Evolutionary conservation across 2,329 filamentous ascomycete genomes (phyloP), one percentile per base, ranked within the genome.

Genomic region (Thelonectria discophora): DNA sequence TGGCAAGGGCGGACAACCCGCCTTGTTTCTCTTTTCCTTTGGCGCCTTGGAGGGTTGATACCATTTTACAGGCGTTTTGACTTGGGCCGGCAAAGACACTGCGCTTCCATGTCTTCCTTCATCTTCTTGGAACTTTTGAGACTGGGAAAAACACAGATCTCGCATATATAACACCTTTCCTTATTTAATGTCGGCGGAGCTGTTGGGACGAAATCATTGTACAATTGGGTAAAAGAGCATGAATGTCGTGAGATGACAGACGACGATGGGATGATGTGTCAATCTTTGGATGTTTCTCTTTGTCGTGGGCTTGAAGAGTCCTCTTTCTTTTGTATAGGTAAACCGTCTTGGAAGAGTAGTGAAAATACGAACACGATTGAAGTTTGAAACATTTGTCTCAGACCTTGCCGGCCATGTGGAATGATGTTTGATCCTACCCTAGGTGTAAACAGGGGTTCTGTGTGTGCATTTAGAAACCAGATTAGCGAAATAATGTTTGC

Each of bases 241-340:
- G 24, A 7, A 60, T 51, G 37, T 52, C 43, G 43, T 27, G 58
- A 47, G 43, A 52, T 52, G 58, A 47, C 37, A 40, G 49, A 47
- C 18, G 53, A 42, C 39, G 47, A 18, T 20, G 27, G 24, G 58
- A 53, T 50, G 39, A 18, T 13, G 32, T 34, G 32, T 42, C 39
- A 54, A 50, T 61, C 48, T 56, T 42, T 42, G 30, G 21, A 47
- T 55, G 37, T 45, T 37, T 24, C 24, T 24, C 24, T 20, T 49
- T 47, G 52, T 37, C 30, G 53, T 56, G 24, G 53, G 30, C 24
- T 27, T 43, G 21, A 45, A 50, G 37, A 47, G 17, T n/a, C n/a
- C n/a, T 51, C 43, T 59, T 69, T 70, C 63, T 58, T 68, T 70
- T 69, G 63, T 68, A 63, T 59, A 39, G 58, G 42, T 40, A 56